Conservation (phyloP, 2,329 filamentous ascomycete species). For the Chrysosporium queenslandicum region DNA sequence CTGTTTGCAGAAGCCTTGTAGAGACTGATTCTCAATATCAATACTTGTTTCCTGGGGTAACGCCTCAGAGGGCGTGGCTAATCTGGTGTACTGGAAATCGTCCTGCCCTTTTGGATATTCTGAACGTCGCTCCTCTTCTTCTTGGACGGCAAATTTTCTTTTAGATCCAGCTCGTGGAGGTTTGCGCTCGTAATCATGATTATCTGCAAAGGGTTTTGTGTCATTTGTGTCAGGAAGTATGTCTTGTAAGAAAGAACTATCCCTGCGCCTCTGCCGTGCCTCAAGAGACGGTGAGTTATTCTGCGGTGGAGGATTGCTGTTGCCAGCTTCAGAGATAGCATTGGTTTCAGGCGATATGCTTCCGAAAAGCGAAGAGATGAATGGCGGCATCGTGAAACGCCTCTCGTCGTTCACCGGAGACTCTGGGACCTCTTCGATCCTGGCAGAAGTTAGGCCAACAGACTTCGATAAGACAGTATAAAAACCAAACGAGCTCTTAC, state of each 20-base stretch:
- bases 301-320: background rate
- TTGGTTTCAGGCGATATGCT: background rate
- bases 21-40: slow-evolving; percentile 10
- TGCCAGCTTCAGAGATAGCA: background rate
- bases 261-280: slow-evolving; percentile 44
- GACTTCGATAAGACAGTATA: background rate
- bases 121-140: slow-evolving; percentile 35
- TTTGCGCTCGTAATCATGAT: slow-evolving; percentile 13
- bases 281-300: slow-evolving; percentile 20
- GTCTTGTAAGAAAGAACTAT: slow-evolving; percentile 40
- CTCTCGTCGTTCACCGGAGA: background rate
- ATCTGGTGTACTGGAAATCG: slow-evolving; percentile 41
- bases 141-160: slow-evolving; percentile 47
- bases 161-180: slow-evolving; percentile 43
- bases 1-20: slow-evolving; percentile 12
- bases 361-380: background rate
- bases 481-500: slow-evolving; percentile 31
- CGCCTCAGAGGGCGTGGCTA: background rate
- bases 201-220: slow-evolving; percentile 6
- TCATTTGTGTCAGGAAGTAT: slow-evolving; percentile 14
- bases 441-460: background rate
- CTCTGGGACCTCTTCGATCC: slow-evolving; percentile 5
- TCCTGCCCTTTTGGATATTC: slow-evolving; percentile 22
- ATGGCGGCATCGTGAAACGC: background rate
- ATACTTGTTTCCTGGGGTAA: background rate